phyloP scores from a whole-genome alignment of 306 rosid genomes.

The Prosopis cineraria region DNA sequence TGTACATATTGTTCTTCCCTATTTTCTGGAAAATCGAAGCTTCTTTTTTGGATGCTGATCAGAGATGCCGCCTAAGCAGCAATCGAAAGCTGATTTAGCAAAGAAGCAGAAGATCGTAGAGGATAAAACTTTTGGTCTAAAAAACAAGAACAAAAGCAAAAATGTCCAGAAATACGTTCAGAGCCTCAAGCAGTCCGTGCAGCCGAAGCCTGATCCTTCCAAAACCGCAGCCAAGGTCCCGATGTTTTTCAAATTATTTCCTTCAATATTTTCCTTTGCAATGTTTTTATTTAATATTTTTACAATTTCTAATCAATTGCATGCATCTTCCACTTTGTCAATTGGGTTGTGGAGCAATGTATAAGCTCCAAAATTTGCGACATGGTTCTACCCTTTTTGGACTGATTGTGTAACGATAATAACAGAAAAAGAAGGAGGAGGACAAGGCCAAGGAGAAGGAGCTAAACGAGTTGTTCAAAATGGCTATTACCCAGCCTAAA shows the following conservation, averaged over 20 bases:
- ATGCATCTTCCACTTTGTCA: not conserved
- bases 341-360: not conserved
- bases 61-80: conserved; percentile 77
- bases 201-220: conserved; percentile 56
- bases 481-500: conserved; percentile 77
- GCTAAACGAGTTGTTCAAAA: conserved; percentile 69
- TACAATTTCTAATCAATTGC: not conserved
- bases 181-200: conserved; percentile 57
- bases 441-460: conserved; percentile 78
- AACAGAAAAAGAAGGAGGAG: conserved; percentile 81
- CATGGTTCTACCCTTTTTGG: not conserved
- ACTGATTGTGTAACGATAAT: conserved; percentile 2
- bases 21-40: not conserved
- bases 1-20: not conserved
- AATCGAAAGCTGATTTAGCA: conserved; percentile 57
- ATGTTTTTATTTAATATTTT: not conserved
- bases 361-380: not conserved
- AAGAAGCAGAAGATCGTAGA: conserved; percentile 85
- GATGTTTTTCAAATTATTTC: not conserved
- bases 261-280: not conserved
- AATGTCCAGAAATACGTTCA: conserved; percentile 74
- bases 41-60: conserved; percentile 1
- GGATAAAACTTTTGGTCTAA: conserved; percentile 77
- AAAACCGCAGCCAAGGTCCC: conserved; percentile 57
- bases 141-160: conserved; percentile 79